Conservation (phyloP, 164 flowering plant genomes). For the Houttuynia cordata region DNA sequence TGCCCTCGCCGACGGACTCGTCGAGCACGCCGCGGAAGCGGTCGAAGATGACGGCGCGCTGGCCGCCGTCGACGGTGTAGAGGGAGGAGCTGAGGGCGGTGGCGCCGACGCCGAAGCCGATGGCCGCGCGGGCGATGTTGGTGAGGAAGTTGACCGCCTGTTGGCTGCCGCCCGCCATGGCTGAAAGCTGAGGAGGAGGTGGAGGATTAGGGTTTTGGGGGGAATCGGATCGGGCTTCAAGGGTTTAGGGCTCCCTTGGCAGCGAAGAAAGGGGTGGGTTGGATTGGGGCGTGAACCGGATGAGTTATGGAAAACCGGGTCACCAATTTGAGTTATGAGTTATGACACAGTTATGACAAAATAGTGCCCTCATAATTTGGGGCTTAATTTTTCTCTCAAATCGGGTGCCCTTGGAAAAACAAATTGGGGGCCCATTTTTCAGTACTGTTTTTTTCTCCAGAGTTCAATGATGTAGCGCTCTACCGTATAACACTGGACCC, state of each 20-base stretch:
- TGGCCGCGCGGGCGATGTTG: constrained; percentile 53
- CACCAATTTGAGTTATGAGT: no score
- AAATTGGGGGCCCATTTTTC: no score
- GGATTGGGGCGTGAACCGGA: not conserved
- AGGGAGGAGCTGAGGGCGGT: constrained; percentile 41
- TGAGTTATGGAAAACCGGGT: not conserved
- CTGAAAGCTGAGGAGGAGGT: not conserved
- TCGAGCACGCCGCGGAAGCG: constrained; percentile 71
- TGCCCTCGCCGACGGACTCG: constrained; percentile 64
- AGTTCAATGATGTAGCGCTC: no score
- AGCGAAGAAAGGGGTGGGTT: not conserved
- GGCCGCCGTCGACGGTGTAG: constrained; percentile 62
- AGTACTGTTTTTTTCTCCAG: no score
- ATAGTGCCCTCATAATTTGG: not conserved
- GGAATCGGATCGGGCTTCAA: not conserved
- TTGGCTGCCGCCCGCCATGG: constrained; percentile 24
- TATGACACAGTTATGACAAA: not conserved
- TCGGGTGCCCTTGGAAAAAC: no score
- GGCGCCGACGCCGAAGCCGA: constrained; percentile 50
- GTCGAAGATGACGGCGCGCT: constrained; percentile 55
- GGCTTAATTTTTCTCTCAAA: no score
- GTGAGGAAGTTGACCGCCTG: constrained; percentile 49
- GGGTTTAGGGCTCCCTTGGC: not conserved
- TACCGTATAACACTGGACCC: no score
- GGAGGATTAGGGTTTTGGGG: not conserved